Percentiles rank a stretch among this genome's conserved stretches.
These are phyloP conservation scores for Camelina sativa DNA, from an alignment of 345 rosid genomes.

Conservation along the genomic window DNA sequence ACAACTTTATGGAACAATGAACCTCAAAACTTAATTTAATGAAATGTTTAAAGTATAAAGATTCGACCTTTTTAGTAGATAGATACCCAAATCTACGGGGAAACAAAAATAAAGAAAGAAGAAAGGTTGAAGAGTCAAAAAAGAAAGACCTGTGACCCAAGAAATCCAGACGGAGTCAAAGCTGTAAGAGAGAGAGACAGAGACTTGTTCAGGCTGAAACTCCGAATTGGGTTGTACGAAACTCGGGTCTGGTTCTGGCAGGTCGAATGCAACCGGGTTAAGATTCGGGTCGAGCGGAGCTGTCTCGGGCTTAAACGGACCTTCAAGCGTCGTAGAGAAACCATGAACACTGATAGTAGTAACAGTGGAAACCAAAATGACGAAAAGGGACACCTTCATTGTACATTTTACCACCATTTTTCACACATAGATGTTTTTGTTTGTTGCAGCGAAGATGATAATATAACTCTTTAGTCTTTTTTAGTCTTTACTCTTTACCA, in stretches of 20 bases:
- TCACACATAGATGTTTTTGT: not conserved
- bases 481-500: not conserved
- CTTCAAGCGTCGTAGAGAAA: slow-evolving; percentile 63
- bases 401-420: slow-evolving; percentile 29
- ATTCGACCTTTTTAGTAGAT: not conserved
- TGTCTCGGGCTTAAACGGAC: slow-evolving; percentile 78
- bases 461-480: not conserved
- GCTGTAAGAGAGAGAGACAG: slow-evolving; percentile 70
- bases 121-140: slow-evolving; percentile 5
- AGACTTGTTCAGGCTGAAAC: slow-evolving; percentile 75
- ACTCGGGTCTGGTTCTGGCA: slow-evolving; percentile 75
- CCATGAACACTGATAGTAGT: slow-evolving; percentile 33
- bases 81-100: too few species aligned
- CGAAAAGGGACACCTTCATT: slow-evolving; percentile 9
- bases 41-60: not conserved
- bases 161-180: slow-evolving; percentile 80
- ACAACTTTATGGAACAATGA: not conserved
- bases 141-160: slow-evolving; percentile 77
- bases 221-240: slow-evolving; percentile 48
- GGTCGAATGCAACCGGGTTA: slow-evolving; percentile 68
- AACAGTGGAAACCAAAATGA: slow-evolving; percentile 10
- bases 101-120: not conserved
- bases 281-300: slow-evolving; percentile 64
- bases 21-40: not conserved
- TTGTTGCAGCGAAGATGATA: slow-evolving; percentile 24